Evolutionary conservation across 306 rosid species (phyloP), one percentile per base, ranked within the genome.

Genomic region (Sindora glabra): DNA sequence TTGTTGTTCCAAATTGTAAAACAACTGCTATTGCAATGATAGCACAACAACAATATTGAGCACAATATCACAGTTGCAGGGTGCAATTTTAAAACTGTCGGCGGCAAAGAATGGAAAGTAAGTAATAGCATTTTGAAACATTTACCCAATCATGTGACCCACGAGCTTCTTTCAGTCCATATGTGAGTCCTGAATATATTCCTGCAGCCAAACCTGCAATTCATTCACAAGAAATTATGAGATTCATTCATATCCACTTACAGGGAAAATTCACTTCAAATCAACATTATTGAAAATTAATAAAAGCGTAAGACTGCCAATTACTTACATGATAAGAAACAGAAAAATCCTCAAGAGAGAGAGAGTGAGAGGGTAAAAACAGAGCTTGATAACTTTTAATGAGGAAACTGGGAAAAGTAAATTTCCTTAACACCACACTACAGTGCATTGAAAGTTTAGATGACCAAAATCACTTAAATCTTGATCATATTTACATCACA

Each of bases 81-180:
- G n/a, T n/a, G n/a, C n/a, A n/a, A n/a, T n/a, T n/a, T n/a, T n/a
- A n/a, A n/a, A n/a, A n/a, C n/a, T n/a, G n/a, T n/a, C n/a, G n/a
- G n/a, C n/a, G n/a, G n/a, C n/a, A n/a, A n/a, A n/a, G n/a, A n/a
- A n/a, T n/a, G n/a, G 13, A 26, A 10, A 34, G 18, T 27, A 50
- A 10, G 18, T 48, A 24, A 3, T 48, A 14, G 6, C 8, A 0
- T n/a, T 44, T n/a, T 37, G n/a, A 27, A 45, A 26, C 17, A 63
- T 48, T n/a, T 86, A 90, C 95, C 95, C 92, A 91, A 51, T 87
- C 98, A 63, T 88, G 95, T 30, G 82, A 65, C 14, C 97, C 97
- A 16, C 95, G 87, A 51, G 89, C 89, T 75, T 91, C 97, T 55
- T 72, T 74, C 62, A 91, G 79, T 49, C 91, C 96, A 73, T 87